phyloP scores from a whole-genome alignment of 768 basidiomycete species.

The Lentinus tigrinus region DNA sequence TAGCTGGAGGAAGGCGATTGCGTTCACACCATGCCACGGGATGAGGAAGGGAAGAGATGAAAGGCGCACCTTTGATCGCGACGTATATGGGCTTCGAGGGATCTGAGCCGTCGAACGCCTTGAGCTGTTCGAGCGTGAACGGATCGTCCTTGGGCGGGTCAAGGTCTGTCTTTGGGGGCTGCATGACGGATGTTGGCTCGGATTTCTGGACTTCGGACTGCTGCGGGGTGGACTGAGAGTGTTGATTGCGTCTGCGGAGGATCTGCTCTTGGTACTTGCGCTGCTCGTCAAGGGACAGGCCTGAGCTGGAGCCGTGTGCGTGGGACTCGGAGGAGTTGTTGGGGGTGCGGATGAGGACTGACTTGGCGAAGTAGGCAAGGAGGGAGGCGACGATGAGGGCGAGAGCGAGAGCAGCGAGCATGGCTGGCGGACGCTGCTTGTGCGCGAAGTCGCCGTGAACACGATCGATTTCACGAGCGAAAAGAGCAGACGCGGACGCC shows the following conservation, averaged over 20 bases:
- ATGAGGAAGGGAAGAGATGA: not conserved
- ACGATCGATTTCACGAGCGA: constrained; percentile 10
- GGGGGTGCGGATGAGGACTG: constrained; percentile 8
- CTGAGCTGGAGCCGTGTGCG: constrained; percentile 8
- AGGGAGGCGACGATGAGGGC: constrained; percentile 29
- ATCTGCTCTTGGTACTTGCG: constrained; percentile 17
- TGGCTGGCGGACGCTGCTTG: not conserved
- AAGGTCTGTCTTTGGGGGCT: constrained; percentile 58
- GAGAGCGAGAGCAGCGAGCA: constrained; percentile 30
- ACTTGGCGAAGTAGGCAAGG: constrained; percentile 24
- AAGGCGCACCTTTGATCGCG: constrained; percentile 78
- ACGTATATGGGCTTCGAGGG: constrained; percentile 77
- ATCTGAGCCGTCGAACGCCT: constrained; percentile 68
- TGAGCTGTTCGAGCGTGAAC: constrained; percentile 68
- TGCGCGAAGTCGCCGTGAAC: not conserved
- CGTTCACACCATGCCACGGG: not conserved
- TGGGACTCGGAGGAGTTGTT: not conserved
- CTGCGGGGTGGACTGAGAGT: not conserved
- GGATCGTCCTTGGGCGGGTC: constrained; percentile 76
- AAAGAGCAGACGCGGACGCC: not conserved
- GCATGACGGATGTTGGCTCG: constrained; percentile 65
- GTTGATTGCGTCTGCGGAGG: constrained; percentile 22
- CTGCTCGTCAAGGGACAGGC: constrained; percentile 10
- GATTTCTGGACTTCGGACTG: constrained; percentile 17
- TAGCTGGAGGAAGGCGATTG: constrained; percentile 46